phyloP scores from a whole-genome alignment of 768 basidiomycete genomes.

The Termitomyces sp. region DNA sequence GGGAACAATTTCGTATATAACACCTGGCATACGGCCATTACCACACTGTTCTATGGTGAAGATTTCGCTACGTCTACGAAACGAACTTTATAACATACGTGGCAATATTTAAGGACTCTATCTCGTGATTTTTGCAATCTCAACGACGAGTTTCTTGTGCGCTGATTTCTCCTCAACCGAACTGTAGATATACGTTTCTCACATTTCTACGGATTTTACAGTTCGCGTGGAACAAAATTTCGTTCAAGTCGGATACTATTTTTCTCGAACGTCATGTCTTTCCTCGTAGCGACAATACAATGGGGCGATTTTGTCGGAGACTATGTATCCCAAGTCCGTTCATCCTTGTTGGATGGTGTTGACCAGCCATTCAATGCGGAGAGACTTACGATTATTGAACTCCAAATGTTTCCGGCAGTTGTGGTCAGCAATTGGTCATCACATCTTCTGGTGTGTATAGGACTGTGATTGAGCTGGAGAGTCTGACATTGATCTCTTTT shows the following conservation, averaged over 20 bases:
- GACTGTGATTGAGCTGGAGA: background rate
- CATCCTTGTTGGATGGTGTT: background rate
- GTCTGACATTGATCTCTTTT: background rate
- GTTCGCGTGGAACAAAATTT: background rate
- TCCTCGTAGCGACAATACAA: background rate
- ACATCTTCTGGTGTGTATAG: background rate
- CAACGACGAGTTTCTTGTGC: background rate
- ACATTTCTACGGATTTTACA: no score
- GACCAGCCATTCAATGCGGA: background rate
- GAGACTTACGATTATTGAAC: background rate
- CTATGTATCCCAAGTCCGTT: background rate
- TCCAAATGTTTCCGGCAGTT: background rate
- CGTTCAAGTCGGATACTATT: background rate
- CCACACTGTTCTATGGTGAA: background rate
- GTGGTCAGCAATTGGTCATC: conserved; percentile 4
- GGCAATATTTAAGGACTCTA: background rate
- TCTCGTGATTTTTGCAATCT: background rate
- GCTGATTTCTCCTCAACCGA: background rate
- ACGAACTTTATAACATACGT: background rate
- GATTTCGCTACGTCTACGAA: background rate
- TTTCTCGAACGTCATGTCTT: background rate
- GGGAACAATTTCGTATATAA: background rate
- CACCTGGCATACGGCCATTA: no score
- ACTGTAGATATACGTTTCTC: background rate
- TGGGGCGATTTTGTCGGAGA: conserved; percentile 2